Base-by-base conservation (phyloP, 2,329 filamentous ascomycete species). In the Calonectria hongkongensis region DNA sequence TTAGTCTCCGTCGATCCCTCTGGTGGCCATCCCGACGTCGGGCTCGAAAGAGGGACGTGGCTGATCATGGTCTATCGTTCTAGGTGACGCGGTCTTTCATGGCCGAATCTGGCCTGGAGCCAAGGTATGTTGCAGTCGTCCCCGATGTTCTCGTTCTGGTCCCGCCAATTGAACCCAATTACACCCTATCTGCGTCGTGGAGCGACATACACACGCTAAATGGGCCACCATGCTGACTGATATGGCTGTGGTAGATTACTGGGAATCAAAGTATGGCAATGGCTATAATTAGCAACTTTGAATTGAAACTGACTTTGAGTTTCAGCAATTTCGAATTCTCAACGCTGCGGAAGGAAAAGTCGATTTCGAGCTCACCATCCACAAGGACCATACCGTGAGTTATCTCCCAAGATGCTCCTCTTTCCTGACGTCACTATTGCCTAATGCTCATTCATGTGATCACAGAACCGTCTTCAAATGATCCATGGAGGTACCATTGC, bases 31-130 rank as follows among this genome's bases (percentile, higher is more conserved):
- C 13, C 36, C 25, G 45, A 45, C 41, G 16, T 25, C 48, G 47
- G 47, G 9, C n/a, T 41, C 41, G 2, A 21, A 16, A 41, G n/a
- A 8, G 9, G 6, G 45, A 28, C 33, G 21, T n/a, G 28, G 25
- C 36, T 71, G 12, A 80, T 30, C 2, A 0, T 3, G 18, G 18
- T 27, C 4, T 9, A 13, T 6, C 27, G 2, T n/a, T 13, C 12
- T 71, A 97, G 95, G 95, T 97, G 58, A 90, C 95, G 87, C 93
- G 94, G 82, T 96, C 94, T 2, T 98, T 98, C 84, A 91, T 94
- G 86, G 90, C 91, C 76, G 94, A 95, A 75, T 98, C 95, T 6
- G 96, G 96, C 8, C 86, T 98, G 25, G 96, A 98, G 84, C 95
- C 95, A 82, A 94, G 94, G 96, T 98, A 82, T 9, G 76, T 68